Evolutionary conservation across 352 stramenopile genomes (phyloP), one percentile per base, ranked within the genome.

Genomic region (Phytophthora citricola): DNA sequence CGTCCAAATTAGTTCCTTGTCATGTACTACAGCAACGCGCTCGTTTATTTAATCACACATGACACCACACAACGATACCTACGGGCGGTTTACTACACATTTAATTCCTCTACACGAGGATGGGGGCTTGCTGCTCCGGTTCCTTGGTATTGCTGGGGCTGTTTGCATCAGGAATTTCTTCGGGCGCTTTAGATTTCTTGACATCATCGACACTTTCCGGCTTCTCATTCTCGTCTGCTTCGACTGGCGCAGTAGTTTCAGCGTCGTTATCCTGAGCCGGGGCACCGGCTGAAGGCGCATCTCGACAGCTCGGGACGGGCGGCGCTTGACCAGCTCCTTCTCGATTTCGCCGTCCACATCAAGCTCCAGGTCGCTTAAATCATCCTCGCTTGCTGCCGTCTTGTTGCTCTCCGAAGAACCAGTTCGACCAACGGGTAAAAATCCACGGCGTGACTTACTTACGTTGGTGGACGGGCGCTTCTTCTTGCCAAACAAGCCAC

Each of bases 281-380:
- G 51, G 56, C 14, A 63, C 39, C 24, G 50, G 51, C 8, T 49
- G 60, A 32, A 62, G 9, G 22, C 60, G 54, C 15, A 63, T 51
- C 34, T 84, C 79, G 20, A 77, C 53, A 14, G 74, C 69, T 36
- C 76, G 78, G 26, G 79, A 90, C 4, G 81, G 79, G 11, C 79
- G 79, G 40, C 81, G 66, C 38, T 75, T 85, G 24, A 83, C 68
- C 12, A 90, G 69, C 65, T 92, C 81, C 27, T 78, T 79, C 56
- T 90, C 83, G 49, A 90, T 90, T 71, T 90, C 79, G n/a, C 83
- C 83, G 49, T 92, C 79, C 44, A 90, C 54, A 41, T 92, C 83
- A 5, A 90, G 64, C 26, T 90, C 80, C 26, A 90, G 45, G 2
- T 88, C 80, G n/a, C 83, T 79, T 39, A 87, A 41, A 31, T 83